Base-by-base conservation (phyloP, 805 yeast species). In the Sporopachydermia quercuum region DNA sequence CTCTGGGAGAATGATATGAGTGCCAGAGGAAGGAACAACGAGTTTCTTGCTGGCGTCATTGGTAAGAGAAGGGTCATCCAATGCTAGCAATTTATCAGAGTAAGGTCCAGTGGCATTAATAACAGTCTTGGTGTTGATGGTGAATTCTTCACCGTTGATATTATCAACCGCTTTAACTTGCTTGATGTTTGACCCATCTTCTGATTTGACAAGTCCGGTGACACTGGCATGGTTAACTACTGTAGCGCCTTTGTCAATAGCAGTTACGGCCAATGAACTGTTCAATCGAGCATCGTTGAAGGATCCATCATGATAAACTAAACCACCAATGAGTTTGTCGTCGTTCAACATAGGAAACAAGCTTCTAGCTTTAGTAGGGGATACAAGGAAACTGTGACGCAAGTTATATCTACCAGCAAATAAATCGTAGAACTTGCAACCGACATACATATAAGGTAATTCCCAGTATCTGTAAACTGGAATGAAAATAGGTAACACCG, bases 401-500 rank as follows among this genome's bases (percentile, higher is more conserved):
- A 87, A 69, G 65, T 85, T 84, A 60, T 85, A 89, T 46, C 69
- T 63, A 40, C 96, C 96, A 34, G 96, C 96, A 56, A 89, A 79
- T 61, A 87, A 63, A 61, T 87, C 97, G 63, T 87, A 87, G 72
- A 80, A 67, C 60, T 85, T 81, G 56, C 91, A 82, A 44, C 97
- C 97, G 34, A 73, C 77, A 63, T 80, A 87, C 65, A 81, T 85
- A 65, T 87, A 87, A 36, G 96, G 96, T 40, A 84, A 72, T 66
- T 86, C 94, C 96, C 96, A 87, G 72, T 84, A 83, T 54, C 76
- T 76, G 69, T 89, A 87, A 43, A 87, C 87, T n/a, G 97, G 97
- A 51, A 87, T 84, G 80, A 85, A 75, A 51, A 87, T 87, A 30
- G 97, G 96, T 49, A 87, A 69, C 39, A 89, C 76, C 43, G 78